phyloP scores from a whole-genome alignment of 78 protist species.

The Dictyostelium capitatum region DNA sequence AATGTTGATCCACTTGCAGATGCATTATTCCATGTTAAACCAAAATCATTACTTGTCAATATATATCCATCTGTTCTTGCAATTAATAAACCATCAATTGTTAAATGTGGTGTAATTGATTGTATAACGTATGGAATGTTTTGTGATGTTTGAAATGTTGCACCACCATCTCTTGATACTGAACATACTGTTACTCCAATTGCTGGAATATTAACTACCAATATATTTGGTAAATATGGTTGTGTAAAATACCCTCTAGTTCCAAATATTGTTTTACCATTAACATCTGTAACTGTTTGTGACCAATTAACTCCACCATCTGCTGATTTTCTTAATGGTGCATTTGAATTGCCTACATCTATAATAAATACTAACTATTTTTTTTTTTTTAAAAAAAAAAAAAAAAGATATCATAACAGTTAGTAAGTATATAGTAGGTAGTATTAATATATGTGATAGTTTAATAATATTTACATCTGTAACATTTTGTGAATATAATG shows the following conservation, averaged over 20 bases:
- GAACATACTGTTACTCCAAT: not conserved
- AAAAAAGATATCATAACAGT: too few relatives aligned
- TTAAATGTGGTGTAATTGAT: not conserved
- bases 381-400: too few relatives aligned
- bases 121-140: not conserved
- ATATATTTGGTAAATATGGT: not conserved
- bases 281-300: not conserved
- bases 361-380: not conserved
- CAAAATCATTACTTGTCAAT: constrained; percentile 47
- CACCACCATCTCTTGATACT: constrained; percentile 28
- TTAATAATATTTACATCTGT: not conserved
- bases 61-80: not conserved
- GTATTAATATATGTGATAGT: too few relatives aligned
- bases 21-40: constrained; percentile 39
- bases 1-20: not conserved
- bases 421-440: too few relatives aligned
- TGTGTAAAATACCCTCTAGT: not conserved
- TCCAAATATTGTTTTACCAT: not conserved
- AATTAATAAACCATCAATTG: not conserved
- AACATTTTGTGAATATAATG: not conserved
- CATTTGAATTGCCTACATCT: not conserved
- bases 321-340: not conserved
- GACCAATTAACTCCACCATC: not conserved
- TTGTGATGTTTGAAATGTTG: not conserved
- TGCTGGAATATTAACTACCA: not conserved